These are phyloP conservation scores for Schwanniomyces etchellsii DNA, from an alignment of 1,139 yeast species.

Conservation along the genomic window DNA sequence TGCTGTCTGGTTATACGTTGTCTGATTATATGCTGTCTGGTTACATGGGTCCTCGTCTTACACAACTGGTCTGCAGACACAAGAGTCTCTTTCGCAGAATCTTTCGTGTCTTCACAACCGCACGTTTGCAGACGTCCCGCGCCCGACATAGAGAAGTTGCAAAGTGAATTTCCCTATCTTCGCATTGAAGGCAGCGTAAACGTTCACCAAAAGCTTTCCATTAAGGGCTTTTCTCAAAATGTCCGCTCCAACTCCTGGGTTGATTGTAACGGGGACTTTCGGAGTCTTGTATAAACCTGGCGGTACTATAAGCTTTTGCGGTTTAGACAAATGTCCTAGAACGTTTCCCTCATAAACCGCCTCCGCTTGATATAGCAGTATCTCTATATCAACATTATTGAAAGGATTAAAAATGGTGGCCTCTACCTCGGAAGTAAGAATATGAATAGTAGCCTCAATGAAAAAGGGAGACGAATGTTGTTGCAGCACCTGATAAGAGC, in stretches of 20 bases:
- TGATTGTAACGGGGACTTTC: conserved; percentile 41
- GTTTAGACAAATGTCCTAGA: conserved; percentile 38
- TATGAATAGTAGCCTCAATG: conserved; percentile 43
- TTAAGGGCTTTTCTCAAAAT: conserved; percentile 43
- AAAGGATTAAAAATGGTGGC: conserved; percentile 49
- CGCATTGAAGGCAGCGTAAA: conserved; percentile 36
- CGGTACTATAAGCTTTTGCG: conserved; percentile 31
- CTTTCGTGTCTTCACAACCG: no score
- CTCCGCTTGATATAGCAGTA: conserved; percentile 36
- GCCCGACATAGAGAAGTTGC: conserved; percentile 39
- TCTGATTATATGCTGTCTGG: no score
- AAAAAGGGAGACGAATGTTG: conserved; percentile 19
- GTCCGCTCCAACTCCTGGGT: conserved; percentile 44
- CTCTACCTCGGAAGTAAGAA: conserved; percentile 48
- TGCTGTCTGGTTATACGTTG: no score
- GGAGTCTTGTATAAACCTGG: conserved; percentile 49
- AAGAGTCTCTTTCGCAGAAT: no score
- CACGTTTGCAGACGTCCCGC: conserved; percentile 12
- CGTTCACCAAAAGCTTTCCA: conserved; percentile 44
- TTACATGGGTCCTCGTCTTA: no score
- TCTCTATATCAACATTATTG: conserved; percentile 31
- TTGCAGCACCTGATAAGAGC: no score
- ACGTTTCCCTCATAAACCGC: conserved; percentile 42
- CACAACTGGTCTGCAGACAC: no score
- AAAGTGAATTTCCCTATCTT: conserved; percentile 31